phyloP scores from a whole-genome alignment of 805 yeast genomes.

The Saturnispora saitoi region DNA sequence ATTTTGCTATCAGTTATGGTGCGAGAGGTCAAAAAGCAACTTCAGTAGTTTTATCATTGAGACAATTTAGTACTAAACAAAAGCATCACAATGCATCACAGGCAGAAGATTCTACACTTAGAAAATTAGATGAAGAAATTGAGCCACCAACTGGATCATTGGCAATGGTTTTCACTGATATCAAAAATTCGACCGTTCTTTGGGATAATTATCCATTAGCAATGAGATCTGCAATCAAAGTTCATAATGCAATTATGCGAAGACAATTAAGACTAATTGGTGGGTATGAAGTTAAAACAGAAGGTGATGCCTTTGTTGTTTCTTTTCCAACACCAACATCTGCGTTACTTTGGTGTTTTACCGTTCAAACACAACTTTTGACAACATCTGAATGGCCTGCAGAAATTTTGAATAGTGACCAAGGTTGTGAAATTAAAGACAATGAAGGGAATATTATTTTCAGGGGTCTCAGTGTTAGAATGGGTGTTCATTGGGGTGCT shows the following conservation, averaged over 20 bases:
- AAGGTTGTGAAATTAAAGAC: constrained; percentile 75
- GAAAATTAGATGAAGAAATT: constrained; percentile 83
- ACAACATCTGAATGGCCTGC: constrained; percentile 89
- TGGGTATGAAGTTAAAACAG: constrained; percentile 97
- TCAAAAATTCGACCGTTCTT: constrained; percentile 81
- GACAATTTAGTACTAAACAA: constrained; percentile 37
- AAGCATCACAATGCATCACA: constrained; percentile 33
- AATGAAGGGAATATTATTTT: constrained; percentile 49
- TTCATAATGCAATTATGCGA: constrained; percentile 91
- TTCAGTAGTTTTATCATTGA: constrained; percentile 69
- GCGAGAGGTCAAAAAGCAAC: constrained; percentile 61
- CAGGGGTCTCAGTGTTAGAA: constrained; percentile 87
- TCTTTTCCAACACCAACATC: constrained; percentile 89
- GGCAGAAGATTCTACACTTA: constrained; percentile 67
- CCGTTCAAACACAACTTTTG: constrained; percentile 76
- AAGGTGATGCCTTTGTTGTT: constrained; percentile 98
- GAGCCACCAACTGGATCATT: constrained; percentile 91
- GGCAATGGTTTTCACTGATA: constrained; percentile 96
- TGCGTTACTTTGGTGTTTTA: constrained; percentile 90
- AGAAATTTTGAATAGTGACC: constrained; percentile 76
- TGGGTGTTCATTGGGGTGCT: constrained; percentile 98
- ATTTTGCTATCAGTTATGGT: constrained; percentile 90
- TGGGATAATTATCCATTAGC: constrained; percentile 94
- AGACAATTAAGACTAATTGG: constrained; percentile 86
- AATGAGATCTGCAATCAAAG: constrained; percentile 93